Evolutionary conservation across 1,139 yeast genomes (phyloP), one percentile per base, ranked within the genome.

Genomic region (Magnusiomyces suaveolens): DNA sequence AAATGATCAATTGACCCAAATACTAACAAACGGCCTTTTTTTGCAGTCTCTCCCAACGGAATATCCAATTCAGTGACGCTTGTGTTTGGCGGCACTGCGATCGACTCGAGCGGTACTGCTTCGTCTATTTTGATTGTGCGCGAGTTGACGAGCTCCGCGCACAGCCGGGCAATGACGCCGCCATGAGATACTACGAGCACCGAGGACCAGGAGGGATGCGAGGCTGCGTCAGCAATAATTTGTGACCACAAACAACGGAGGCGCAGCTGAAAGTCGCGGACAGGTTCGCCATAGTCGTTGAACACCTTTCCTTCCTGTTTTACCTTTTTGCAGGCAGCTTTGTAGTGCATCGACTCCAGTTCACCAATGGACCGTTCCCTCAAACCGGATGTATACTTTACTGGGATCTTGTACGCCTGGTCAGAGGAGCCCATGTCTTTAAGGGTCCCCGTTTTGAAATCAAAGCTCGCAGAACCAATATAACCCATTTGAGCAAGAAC

Each of bases 321-420:
- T 0, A 87, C 87, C 62, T 76, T 72, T 1, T 65, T 75, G 24
- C 78, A 72, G 1, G 96, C 97, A 50, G 84, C 92, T 25, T 66
- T 68, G 26, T 86, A 72, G 49, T 73, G 72, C 87, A 85, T 80
- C 1, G 95, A 95, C 66, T 89, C 88, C 25, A 83, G 78, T 16
- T 72, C 76, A 1, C 96, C 97, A 95, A 89, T 87, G 55, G 72
- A 69, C 50, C 96, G 73, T 65, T 89, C 97, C 57, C 97, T 75
- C 48, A 87, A 72, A 32, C 75, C 75, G 1, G 66, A 46, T 1
- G 79, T 74, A 46, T 63, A 60, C 38, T 59, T 59, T 2, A 63
- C 55, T 2, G 60, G 59, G 21, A 57, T 52, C 33, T 43, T n/a
- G 52, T 33, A 21, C 38, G 46, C 10, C 20, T 39, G 41, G 14